These are phyloP conservation scores for Exutisphaerella laricina DNA, from an alignment of 2,329 filamentous ascomycete species.

Conservation along the genomic window DNA sequence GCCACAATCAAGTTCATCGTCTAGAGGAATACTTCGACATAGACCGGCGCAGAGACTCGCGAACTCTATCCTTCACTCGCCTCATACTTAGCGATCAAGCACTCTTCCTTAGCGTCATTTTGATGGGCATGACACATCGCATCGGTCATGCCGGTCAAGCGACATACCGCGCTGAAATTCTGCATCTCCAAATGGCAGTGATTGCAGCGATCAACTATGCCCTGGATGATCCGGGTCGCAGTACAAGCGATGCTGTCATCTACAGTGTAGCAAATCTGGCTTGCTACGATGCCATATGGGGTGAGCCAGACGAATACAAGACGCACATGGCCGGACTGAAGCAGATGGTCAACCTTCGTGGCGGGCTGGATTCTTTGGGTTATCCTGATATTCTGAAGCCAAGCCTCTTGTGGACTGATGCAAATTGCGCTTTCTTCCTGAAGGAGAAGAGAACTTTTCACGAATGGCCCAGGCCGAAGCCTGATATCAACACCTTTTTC, in stretches of 20 bases:
- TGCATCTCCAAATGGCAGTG: not conserved
- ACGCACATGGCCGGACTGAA: not conserved
- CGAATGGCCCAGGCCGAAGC: not conserved
- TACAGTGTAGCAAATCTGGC: slow-evolving; percentile 1
- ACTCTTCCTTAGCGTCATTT: not conserved
- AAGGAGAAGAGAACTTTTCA: not conserved
- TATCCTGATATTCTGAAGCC: not conserved
- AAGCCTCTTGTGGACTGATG: not conserved
- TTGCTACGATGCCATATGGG: not conserved
- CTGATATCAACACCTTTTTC: not conserved
- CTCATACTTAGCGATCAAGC: not conserved
- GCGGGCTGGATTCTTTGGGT: not conserved
- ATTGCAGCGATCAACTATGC: slow-evolving; percentile 15
- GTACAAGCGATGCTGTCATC: slow-evolving; percentile 14
- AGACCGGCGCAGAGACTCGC: too few relatives aligned
- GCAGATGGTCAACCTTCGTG: not conserved
- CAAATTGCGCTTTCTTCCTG: not conserved
- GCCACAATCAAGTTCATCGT: not conserved
- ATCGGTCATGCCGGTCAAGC: not conserved
- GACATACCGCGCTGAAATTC: not conserved
- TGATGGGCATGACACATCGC: not conserved
- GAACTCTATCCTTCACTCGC: not conserved
- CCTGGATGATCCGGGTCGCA: slow-evolving; percentile 9
- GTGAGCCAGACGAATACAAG: not conserved
- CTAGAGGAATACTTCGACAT: not conserved